phyloP scores from a whole-genome alignment of 2,329 filamentous ascomycete species.

The Fusarium redolens region DNA sequence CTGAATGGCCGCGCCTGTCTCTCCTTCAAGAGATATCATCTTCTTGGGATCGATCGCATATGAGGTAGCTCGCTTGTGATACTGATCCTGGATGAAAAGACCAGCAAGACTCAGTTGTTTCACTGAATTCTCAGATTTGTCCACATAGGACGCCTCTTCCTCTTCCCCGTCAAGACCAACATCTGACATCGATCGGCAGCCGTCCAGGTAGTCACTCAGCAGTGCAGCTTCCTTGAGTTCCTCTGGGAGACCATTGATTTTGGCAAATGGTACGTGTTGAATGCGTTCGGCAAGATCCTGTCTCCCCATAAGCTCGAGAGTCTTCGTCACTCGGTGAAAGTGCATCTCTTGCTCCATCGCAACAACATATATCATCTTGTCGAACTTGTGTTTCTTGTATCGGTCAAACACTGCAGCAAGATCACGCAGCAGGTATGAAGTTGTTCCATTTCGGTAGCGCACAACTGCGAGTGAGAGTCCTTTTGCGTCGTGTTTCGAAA shows the following conservation, averaged over 20 bases:
- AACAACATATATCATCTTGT: constrained; percentile 84
- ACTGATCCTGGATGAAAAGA: too few relatives aligned
- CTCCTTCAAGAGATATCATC: too few relatives aligned
- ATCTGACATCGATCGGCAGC: too few relatives aligned
- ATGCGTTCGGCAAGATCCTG: constrained; percentile 49
- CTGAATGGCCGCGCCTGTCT: too few relatives aligned
- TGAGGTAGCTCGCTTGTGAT: too few relatives aligned
- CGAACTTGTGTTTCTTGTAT: constrained; percentile 69
- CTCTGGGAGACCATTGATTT: constrained; percentile 56
- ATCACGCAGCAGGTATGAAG: constrained; percentile 72
- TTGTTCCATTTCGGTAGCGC: constrained; percentile 63
- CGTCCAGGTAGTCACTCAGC: constrained; percentile 43
- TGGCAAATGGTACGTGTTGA: constrained; percentile 61
- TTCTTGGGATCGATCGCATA: too few relatives aligned
- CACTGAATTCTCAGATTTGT: too few relatives aligned
- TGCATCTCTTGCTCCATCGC: constrained; percentile 78
- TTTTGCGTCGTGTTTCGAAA: constrained; percentile 77
- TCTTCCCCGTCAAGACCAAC: too few relatives aligned
- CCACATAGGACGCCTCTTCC: too few relatives aligned
- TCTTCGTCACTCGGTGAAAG: constrained; percentile 77
- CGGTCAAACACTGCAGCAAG: constrained; percentile 76
- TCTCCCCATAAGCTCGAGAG: constrained; percentile 52
- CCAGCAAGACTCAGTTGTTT: too few relatives aligned
- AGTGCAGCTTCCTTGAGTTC: constrained; percentile 29
- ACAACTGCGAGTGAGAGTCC: constrained; percentile 76